Base-by-base conservation (phyloP, 768 basidiomycete genomes). In the Cyclocybe cylindracea region DNA sequence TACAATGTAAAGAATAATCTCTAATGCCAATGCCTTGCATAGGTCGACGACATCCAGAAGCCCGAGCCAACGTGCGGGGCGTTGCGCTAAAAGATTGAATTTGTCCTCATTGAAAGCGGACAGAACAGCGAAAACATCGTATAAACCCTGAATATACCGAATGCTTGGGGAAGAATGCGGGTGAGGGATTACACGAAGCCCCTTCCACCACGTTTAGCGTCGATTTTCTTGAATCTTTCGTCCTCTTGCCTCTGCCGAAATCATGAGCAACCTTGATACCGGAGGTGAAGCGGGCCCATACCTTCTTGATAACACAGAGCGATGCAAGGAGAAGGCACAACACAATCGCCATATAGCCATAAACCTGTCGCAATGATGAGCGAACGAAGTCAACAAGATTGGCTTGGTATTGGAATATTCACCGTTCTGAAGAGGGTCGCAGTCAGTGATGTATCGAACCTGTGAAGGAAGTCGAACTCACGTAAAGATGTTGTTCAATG, bases 151-250 rank as follows among this genome's bases (percentile, higher is more conserved):
- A 54, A 50, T 48, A 50, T 46, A 54, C 48, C 51, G 37, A 50
- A 55, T 48, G 48, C 53, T 50, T 37, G 51, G 46, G 39, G 45
- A 39, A 13, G 39, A 39, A 46, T 53, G 16, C 42, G 41, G 38
- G 37, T 39, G 36, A 41, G 44, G 16, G 36, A 38, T 60, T 62
- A 95, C 55, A 94, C 92, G 61, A 96, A 96, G 55, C 91, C 89
- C 55, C 78, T 74, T 44, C 91, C 91, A 56, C 91, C 92, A 57
- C 90, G 86, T 72, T 95, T 96, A 50, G 83, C 82, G 59, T 95
- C 92, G 56, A 96, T 95, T 72, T 79, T 88, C 76, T 82, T 85
- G 79, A 96, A 95, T 34, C 93, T 85, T 60, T 89, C 87, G 50
- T 81, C 77, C 69, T 94, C 86, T 66, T 85, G 74, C 60, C 91